These are phyloP conservation scores for Rhizopogon parksii DNA, from an alignment of 1,284 basidiomycete species.

Conservation along the genomic window DNA sequence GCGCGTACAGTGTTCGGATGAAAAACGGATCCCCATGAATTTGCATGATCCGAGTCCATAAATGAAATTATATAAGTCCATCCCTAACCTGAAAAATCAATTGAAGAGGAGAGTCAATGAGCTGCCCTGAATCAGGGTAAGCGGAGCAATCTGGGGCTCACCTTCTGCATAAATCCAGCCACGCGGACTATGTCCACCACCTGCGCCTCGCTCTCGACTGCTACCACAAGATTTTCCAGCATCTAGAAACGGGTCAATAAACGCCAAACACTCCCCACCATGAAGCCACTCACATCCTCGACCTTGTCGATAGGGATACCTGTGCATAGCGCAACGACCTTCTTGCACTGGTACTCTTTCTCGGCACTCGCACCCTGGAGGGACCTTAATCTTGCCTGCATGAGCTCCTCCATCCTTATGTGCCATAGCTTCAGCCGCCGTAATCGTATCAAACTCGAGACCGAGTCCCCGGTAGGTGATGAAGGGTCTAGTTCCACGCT, in stretches of 20 bases:
- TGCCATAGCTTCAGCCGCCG: conserved; percentile 80
- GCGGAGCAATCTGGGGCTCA: conserved; percentile 21
- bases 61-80: conserved; percentile 49
- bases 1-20: neutral
- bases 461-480: conserved; percentile 53
- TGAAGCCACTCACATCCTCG: conserved; percentile 64
- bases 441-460: conserved; percentile 60
- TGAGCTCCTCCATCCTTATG: conserved; percentile 64
- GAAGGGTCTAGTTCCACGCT: conserved; percentile 61
- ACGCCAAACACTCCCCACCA: conserved; percentile 11
- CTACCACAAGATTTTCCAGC: conserved; percentile 81
- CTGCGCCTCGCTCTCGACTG: conserved; percentile 84
- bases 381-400: conserved; percentile 61
- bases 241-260: conserved; percentile 45
- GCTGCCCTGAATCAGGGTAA: conserved; percentile 13
- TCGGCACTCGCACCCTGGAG: conserved; percentile 77
- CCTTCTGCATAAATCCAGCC: conserved; percentile 86
- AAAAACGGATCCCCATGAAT: neutral
- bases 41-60: conserved; percentile 5
- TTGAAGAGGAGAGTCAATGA: conserved; percentile 15
- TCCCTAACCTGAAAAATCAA: conserved; percentile 48
- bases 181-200: conserved; percentile 81
- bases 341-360: conserved; percentile 86
- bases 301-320: conserved; percentile 84
- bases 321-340: conserved; percentile 85